A percentile compares a stretch with the other conserved stretches of the same genome.
Evolutionary conservation across 148 eudicot genomes (phyloP).

Genomic region (Chenopodium berlandieri): DNA sequence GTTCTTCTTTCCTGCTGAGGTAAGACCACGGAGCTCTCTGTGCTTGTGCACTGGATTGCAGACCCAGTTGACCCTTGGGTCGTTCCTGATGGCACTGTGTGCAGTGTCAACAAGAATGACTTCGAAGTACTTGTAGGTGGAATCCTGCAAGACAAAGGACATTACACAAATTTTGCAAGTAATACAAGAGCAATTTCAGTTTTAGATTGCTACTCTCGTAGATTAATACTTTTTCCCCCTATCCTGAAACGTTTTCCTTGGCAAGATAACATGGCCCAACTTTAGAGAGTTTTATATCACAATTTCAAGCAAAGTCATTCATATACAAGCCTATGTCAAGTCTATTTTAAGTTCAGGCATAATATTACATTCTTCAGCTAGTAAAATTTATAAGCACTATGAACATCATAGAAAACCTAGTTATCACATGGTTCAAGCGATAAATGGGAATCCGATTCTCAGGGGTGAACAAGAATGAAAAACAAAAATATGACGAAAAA

Average conservation of each 20-base stretch:
- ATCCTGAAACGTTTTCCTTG: not conserved
- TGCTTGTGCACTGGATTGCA: constrained; percentile 55
- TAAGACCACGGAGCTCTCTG: constrained; percentile 54
- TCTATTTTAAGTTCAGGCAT: too few species aligned
- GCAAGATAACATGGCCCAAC: not conserved
- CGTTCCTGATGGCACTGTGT: constrained; percentile 40
- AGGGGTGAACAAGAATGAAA: too few species aligned
- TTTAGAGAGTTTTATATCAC: too few species aligned
- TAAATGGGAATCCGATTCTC: too few species aligned
- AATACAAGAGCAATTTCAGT: not conserved
- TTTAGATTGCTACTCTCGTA: not conserved
- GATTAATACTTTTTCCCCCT: not conserved
- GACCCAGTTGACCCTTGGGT: constrained; percentile 50
- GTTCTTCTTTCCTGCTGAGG: constrained; percentile 58
- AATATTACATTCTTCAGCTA: too few species aligned
- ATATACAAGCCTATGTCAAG: too few species aligned
- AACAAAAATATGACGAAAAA: not conserved
- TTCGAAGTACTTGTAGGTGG: constrained; percentile 50
- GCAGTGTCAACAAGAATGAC: constrained; percentile 49
- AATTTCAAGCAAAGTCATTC: too few species aligned
- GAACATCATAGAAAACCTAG: too few species aligned
- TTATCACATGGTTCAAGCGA: too few species aligned
- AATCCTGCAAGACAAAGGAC: constrained; percentile 31
- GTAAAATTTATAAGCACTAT: too few species aligned
- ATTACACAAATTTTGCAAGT: not conserved